Percentiles rank a stretch among this genome's conserved stretches.
Conservation (phyloP, 768 basidiomycete species). For the Kwoniella mangroviensis region DNA sequence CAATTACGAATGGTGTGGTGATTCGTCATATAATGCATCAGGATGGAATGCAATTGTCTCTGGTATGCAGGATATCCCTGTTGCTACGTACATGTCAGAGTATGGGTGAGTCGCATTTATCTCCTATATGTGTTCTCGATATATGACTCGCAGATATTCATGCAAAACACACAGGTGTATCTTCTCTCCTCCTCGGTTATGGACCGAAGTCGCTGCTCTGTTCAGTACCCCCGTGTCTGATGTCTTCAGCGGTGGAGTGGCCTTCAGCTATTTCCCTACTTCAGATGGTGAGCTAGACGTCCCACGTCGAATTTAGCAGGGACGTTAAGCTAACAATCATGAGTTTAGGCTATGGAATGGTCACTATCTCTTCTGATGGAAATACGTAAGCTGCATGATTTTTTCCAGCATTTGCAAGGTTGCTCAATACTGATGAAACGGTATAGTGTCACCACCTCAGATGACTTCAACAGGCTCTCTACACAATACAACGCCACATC, state of each 20-base stretch:
- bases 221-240: constrained; percentile 74
- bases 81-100: constrained; percentile 88
- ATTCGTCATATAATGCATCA: constrained; percentile 67
- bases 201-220: constrained; percentile 77
- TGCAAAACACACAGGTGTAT: constrained; percentile 61
- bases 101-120: constrained; percentile 62
- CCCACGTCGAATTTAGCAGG: too few species aligned
- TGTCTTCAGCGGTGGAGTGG: constrained; percentile 86
- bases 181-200: constrained; percentile 67
- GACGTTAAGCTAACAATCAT: not conserved
- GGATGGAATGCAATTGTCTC: constrained; percentile 58
- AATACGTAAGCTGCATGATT: constrained; percentile 39
- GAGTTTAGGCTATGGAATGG: constrained; percentile 74
- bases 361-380: constrained; percentile 67
- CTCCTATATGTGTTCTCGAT: too few species aligned
- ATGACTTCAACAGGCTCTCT: constrained; percentile 71
- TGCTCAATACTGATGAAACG: not conserved
- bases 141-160: too few species aligned
- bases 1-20: constrained; percentile 80
- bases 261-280: constrained; percentile 83
- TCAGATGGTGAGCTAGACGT: constrained; percentile 59
- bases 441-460: constrained; percentile 67
- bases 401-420: not conserved
- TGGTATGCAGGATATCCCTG: constrained; percentile 64
- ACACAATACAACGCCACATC: constrained; percentile 68